These are phyloP conservation scores for Wickerhamiella azymoides DNA, from an alignment of 805 yeast genomes.

Conservation along the genomic window DNA sequence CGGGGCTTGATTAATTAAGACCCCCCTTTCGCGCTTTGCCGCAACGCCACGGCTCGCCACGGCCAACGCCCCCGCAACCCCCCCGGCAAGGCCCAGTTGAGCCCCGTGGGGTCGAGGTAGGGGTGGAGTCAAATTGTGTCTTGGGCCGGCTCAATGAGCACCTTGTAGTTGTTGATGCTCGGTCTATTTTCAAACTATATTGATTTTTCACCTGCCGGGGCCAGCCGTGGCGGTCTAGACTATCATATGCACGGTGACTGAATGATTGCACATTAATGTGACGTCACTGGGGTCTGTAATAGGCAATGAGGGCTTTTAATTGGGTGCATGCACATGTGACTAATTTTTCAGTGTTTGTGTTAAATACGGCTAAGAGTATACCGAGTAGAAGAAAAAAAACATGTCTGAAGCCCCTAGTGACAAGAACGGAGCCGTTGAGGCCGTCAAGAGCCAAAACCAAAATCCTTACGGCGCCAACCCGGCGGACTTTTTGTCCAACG, in stretches of 20 bases:
- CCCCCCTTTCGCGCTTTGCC: too few relatives aligned
- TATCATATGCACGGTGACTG: conserved; percentile 3
- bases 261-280: conserved; percentile 1
- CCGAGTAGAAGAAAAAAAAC: background rate
- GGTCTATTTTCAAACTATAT: too few relatives aligned
- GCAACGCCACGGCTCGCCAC: too few relatives aligned
- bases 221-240: background rate
- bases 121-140: too few relatives aligned
- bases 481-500: conserved; percentile 81
- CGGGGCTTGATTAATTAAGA: background rate
- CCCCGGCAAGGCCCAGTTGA: too few relatives aligned
- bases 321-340: conserved; percentile 9
- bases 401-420: conserved; percentile 10
- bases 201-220: background rate
- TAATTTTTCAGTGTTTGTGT: conserved; percentile 1
- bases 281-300: conserved; percentile 5
- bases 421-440: conserved; percentile 15
- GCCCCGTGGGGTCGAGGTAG: too few relatives aligned
- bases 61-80: background rate
- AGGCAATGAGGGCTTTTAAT: background rate
- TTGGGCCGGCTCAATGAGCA: too few relatives aligned
- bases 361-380: conserved; percentile 1
- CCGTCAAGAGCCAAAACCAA: conserved; percentile 28
- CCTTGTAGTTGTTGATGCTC: too few relatives aligned
- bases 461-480: conserved; percentile 94